phyloP scores from a whole-genome alignment of 257 asterid species.

The Ophiorrhiza pumila region DNA sequence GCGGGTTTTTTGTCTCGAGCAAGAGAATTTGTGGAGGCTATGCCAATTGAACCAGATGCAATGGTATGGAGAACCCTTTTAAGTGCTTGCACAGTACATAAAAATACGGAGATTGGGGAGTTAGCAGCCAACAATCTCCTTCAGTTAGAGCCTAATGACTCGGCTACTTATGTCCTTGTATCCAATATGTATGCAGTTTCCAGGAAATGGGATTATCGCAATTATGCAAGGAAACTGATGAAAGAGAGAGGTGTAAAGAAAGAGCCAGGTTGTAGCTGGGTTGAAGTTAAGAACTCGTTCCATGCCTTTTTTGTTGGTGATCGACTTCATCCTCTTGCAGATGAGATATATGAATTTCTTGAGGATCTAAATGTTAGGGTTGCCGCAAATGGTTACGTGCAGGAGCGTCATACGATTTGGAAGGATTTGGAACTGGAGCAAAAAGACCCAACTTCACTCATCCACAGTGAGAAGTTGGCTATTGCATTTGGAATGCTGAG shows the following conservation, averaged over 20 bases:
- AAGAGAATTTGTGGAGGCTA: constrained; percentile 58
- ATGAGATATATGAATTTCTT: constrained; percentile 49
- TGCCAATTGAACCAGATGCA: constrained; percentile 78
- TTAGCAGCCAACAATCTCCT: constrained; percentile 68
- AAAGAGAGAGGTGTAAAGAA: constrained; percentile 72
- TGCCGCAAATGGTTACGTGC: constrained; percentile 55
- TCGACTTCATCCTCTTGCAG: constrained; percentile 62
- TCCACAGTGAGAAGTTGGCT: constrained; percentile 86
- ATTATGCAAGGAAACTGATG: constrained; percentile 66
- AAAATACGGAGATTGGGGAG: constrained; percentile 68
- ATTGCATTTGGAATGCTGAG: constrained; percentile 70
- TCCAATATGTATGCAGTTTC: constrained; percentile 80
- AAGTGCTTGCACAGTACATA: constrained; percentile 79
- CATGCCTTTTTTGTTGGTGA: constrained; percentile 86
- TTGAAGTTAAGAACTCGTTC: constrained; percentile 56
- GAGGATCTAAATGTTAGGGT: constrained; percentile 51
- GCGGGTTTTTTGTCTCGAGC: constrained; percentile 72
- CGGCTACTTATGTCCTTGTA: constrained; percentile 77
- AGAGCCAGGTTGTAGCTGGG: constrained; percentile 95
- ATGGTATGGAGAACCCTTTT: constrained; percentile 95
- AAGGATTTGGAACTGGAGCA: constrained; percentile 62
- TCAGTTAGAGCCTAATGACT: constrained; percentile 65
- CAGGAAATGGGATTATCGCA: constrained; percentile 65
- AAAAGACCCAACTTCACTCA: constrained; percentile 52
- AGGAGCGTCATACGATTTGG: constrained; percentile 62